Percentiles rank a stretch among this genome's conserved stretches.
These are phyloP conservation scores for Fusarium sp. DNA, from an alignment of 2,329 filamentous ascomycete species.

Conservation along the genomic window DNA sequence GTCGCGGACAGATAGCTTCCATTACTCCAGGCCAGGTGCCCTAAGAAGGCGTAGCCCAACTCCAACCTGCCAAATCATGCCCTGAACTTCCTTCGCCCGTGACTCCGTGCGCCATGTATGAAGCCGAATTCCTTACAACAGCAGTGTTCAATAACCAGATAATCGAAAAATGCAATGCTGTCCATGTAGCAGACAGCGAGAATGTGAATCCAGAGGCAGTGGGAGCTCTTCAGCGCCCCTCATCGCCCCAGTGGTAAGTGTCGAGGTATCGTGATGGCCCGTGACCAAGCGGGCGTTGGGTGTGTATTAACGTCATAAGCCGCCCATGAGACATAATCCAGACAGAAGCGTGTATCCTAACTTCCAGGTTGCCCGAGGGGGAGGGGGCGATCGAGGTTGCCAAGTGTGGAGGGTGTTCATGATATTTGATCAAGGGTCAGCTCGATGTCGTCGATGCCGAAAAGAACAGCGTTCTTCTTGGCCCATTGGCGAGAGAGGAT, in stretches of 20 bases:
- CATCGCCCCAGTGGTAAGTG: conserved; percentile 29
- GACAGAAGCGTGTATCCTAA: conserved; percentile 47
- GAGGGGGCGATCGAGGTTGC: conserved; percentile 19
- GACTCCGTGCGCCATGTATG: conserved; percentile 57
- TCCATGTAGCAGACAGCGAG: conserved; percentile 43
- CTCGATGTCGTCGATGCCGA: conserved; percentile 64
- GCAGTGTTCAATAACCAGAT: conserved; percentile 50
- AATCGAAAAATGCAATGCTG: conserved; percentile 42
- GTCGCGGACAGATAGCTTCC: conserved; percentile 33
- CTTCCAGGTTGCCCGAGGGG: conserved; percentile 30
- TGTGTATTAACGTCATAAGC: conserved; percentile 51
- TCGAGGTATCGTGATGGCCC: conserved; percentile 41
- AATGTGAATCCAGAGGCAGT: conserved; percentile 44
- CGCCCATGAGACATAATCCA: conserved; percentile 45
- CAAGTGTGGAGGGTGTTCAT: conserved; percentile 36
- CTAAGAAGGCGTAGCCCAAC: conserved; percentile 47
- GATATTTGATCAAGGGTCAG: conserved; percentile 63
- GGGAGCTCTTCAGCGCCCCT: conserved; percentile 25
- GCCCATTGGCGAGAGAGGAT: conserved; percentile 94
- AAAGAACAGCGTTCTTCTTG: conserved; percentile 77
- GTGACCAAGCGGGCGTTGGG: conserved; percentile 39
- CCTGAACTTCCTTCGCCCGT: conserved; percentile 50
- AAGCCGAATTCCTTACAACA: conserved; percentile 52
- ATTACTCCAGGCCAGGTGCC: conserved; percentile 42
- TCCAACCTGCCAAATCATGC: conserved; percentile 52